phyloP scores from a whole-genome alignment of 345 rosid genomes.

The rapeseed (Brassica napus) region Da-Ae NC_063448.1:18268001-18268500 shows the following conservation, averaged over 20 bases:
- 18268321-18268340: background rate
- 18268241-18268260: background rate
- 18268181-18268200: conserved; percentile 1
- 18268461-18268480: too few relatives aligned
- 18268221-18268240: background rate
- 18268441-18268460: too few relatives aligned
- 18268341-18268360: background rate
- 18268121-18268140: conserved; percentile 2
- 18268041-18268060: conserved; percentile 14
- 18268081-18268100: background rate
- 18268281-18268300: background rate
- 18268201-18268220: background rate
- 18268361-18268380: too few relatives aligned
- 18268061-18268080: background rate
- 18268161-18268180: conserved; percentile 3
- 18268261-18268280: background rate
- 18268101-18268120: background rate
- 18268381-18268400: too few relatives aligned
- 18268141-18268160: background rate
- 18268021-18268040: conserved; percentile 9
- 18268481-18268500: too few relatives aligned
- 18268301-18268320: background rate
- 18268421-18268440: too few relatives aligned
- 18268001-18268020: background rate
- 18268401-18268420: too few relatives aligned